A percentile compares a stretch with the other conserved stretches of the same genome.
These are phyloP conservation scores for Torulaspora indica DNA, from an alignment of 805 yeast genomes.

Conservation along the genomic window DNA sequence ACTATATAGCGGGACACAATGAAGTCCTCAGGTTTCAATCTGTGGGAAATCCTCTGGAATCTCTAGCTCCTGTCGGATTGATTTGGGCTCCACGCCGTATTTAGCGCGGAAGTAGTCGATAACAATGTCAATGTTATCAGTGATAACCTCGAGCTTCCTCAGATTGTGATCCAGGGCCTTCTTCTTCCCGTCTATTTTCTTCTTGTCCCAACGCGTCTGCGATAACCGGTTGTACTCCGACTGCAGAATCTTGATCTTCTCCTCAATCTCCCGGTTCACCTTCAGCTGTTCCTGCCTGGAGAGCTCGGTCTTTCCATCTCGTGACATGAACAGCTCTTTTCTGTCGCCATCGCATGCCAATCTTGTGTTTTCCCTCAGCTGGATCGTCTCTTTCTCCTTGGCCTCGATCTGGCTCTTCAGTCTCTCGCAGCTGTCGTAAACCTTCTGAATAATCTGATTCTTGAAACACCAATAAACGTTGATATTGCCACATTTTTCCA, in stretches of 20 bases:
- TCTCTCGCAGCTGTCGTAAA: constrained; percentile 13
- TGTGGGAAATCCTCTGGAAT: constrained; percentile 37
- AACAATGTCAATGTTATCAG: constrained; percentile 44
- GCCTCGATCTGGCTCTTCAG: constrained; percentile 15
- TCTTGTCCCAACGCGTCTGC: constrained; percentile 27
- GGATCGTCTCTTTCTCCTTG: constrained; percentile 11
- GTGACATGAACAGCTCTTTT: constrained; percentile 2
- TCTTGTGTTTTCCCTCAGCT: constrained; percentile 12
- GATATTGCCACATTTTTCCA: constrained; percentile 53
- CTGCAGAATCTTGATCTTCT: constrained; percentile 10
- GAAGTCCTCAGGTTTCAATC: constrained; percentile 5
- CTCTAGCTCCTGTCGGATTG: constrained; percentile 38
- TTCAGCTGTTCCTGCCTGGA: constrained; percentile 14
- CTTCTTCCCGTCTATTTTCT: constrained; percentile 12
- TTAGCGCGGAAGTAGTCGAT: constrained; percentile 36
- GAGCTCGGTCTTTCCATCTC: constrained; percentile 10
- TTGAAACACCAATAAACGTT: constrained; percentile 50
- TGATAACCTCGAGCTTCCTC: constrained; percentile 15
- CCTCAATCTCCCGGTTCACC: constrained; percentile 9
- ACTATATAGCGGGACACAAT: neutral
- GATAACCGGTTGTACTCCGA: constrained; percentile 12
- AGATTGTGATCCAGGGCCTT: constrained; percentile 8
- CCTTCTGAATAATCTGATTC: constrained; percentile 13
- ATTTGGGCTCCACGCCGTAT: constrained; percentile 29
- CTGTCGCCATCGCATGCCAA: constrained; percentile 10